Conservation (phyloP, 345 rosid species). For the Ceriops decandra region DNA sequence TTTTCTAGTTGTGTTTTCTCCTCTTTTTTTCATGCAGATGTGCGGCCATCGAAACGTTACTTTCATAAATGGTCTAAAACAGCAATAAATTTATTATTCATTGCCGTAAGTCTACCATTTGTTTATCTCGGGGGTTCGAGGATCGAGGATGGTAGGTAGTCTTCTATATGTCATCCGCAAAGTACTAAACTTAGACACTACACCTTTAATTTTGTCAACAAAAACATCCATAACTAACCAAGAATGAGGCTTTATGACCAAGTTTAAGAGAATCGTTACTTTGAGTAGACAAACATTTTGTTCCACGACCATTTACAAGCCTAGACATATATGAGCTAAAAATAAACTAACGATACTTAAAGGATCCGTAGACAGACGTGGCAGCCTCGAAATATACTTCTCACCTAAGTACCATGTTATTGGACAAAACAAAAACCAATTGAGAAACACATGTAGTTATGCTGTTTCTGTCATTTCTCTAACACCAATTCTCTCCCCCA, state of each 20-base stretch:
- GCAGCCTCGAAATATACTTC: constrained; percentile 41
- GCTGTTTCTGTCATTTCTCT: constrained; percentile 53
- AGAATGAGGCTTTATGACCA: constrained; percentile 22
- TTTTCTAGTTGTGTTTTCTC: constrained; percentile 17
- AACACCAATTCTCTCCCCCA: constrained; percentile 34
- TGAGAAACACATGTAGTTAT: constrained; percentile 41
- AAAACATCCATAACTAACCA: constrained; percentile 41
- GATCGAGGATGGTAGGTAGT: constrained; percentile 38
- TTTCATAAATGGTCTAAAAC: constrained; percentile 23
- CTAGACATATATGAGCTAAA: constrained; percentile 15
- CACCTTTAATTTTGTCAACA: constrained; percentile 22
- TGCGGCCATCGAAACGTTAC: constrained; percentile 30
- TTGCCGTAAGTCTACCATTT: constrained; percentile 10
- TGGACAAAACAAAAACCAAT: constrained; percentile 17
- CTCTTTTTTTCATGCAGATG: constrained; percentile 15
- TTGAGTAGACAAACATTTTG: constrained; percentile 25
- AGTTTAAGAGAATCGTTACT: constrained; percentile 12
- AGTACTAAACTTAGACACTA: constrained; percentile 21
- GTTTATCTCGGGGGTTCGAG: constrained; percentile 4
- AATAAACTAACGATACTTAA: constrained; percentile 22
- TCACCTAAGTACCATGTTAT: constrained; percentile 45
- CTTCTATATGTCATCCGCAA: constrained; percentile 22
- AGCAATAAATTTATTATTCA: constrained; percentile 17
- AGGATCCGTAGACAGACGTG: constrained; percentile 17
- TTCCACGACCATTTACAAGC: constrained; percentile 13